Evolutionary conservation across 202 grass and related monocot genomes (phyloP).

Genomic region (Eragrostis tef): DNA sequence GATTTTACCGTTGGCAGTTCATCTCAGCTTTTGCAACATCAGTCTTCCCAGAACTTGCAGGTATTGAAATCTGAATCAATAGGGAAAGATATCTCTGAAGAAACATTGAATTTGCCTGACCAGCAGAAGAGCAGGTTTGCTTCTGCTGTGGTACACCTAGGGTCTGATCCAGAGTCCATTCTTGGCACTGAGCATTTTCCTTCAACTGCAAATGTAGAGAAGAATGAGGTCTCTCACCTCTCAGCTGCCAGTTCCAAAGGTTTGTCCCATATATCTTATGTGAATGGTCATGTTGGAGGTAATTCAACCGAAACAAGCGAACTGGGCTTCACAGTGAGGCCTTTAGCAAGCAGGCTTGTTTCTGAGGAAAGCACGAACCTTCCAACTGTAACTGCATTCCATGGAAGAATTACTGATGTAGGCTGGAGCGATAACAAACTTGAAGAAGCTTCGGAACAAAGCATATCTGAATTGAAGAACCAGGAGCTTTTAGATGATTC

Average conservation of each 20-base stretch:
- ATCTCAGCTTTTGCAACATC: slow-evolving; percentile 32
- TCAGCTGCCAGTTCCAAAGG: slow-evolving; percentile 16
- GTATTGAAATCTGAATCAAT: slow-evolving; percentile 39
- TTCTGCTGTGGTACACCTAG: slow-evolving; percentile 33
- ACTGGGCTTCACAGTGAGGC: slow-evolving; percentile 40
- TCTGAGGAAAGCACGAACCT: slow-evolving; percentile 64
- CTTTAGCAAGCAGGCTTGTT: slow-evolving; percentile 47
- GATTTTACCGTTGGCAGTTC: slow-evolving; percentile 31
- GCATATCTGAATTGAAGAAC: slow-evolving; percentile 57
- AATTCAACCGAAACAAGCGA: slow-evolving; percentile 46
- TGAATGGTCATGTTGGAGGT: slow-evolving; percentile 33
- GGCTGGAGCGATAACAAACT: slow-evolving; percentile 41
- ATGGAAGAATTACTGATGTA: slow-evolving; percentile 48
- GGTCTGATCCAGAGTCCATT: slow-evolving; percentile 40
- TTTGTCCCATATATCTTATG: slow-evolving; percentile 39
- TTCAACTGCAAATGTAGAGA: slow-evolving; percentile 38
- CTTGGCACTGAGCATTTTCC: slow-evolving; percentile 31
- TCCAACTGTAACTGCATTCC: slow-evolving; percentile 39
- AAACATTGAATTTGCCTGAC: slow-evolving; percentile 49
- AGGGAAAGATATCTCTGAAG: slow-evolving; percentile 23
- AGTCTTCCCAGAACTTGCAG: slow-evolving; percentile 29
- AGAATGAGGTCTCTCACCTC: slow-evolving; percentile 30
- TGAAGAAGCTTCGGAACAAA: slow-evolving; percentile 50
- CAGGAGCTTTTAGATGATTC: slow-evolving; percentile 62
- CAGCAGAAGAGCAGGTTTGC: slow-evolving; percentile 40